Evolutionary conservation across 2,329 filamentous ascomycete genomes (phyloP).

Genomic region (Exophiala spinifera): DNA sequence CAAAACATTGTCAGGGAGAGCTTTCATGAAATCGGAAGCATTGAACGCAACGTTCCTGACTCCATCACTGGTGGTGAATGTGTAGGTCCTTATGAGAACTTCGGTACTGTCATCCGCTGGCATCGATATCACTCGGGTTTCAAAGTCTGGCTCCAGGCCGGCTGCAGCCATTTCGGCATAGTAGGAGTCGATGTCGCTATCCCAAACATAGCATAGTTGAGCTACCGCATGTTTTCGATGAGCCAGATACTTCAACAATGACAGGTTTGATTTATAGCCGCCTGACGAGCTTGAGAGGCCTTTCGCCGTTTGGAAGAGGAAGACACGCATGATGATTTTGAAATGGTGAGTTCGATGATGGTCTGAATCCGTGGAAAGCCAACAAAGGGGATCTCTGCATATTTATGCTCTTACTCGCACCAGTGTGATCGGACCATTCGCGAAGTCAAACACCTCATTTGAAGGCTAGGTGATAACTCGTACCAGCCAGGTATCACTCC

Average conservation of each 20-base stretch:
- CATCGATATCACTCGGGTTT: not conserved
- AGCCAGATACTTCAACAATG: constrained; percentile 7
- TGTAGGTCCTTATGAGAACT: not conserved
- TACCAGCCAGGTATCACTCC: too few species aligned
- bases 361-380: too few species aligned
- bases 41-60: constrained; percentile 10
- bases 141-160: constrained; percentile 1
- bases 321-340: constrained; percentile 7
- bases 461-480: too few species aligned
- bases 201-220: constrained; percentile 14
- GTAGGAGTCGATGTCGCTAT: constrained; percentile 4
- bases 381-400: too few species aligned
- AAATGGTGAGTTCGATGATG: not conserved
- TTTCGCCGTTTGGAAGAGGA: constrained; percentile 11
- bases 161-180: constrained; percentile 2
- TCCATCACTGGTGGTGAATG: constrained; percentile 2
- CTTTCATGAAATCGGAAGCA: constrained; percentile 4
- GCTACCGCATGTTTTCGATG: constrained; percentile 7
- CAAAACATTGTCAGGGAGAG: constrained; percentile 8
- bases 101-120: not conserved
- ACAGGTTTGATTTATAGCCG: constrained; percentile 15
- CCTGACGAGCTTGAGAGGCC: constrained; percentile 15
- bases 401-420: too few species aligned
- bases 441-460: too few species aligned
- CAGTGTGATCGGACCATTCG: too few species aligned